Conservation (phyloP, 805 yeast species). For the Monosporozyma aerobia region DNA sequence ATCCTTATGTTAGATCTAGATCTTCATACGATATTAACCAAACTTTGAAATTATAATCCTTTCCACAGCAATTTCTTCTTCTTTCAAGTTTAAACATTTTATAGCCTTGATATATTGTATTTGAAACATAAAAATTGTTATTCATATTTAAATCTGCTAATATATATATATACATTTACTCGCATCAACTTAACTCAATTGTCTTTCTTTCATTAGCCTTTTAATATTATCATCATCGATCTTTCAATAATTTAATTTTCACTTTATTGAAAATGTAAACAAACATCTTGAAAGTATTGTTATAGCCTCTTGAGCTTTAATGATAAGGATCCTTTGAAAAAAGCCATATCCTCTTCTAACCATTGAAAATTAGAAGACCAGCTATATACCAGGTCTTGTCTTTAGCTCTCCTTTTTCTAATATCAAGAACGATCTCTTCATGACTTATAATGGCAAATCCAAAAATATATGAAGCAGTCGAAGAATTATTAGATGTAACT, state of each 20-base stretch:
- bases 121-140: no score
- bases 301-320: not conserved
- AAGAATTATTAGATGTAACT: slow-evolving; percentile 1
- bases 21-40: slow-evolving; percentile 74
- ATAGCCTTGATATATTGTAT: no score
- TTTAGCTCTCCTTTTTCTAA: no score
- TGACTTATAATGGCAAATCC: slow-evolving; percentile 1
- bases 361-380: no score
- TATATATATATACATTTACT: not conserved
- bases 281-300: not conserved
- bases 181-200: not conserved
- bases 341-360: not conserved
- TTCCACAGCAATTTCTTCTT: not conserved
- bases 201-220: no score
- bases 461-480: slow-evolving; percentile 3
- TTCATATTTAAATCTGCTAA: not conserved
- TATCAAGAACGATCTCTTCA: not conserved
- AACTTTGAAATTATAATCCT: slow-evolving; percentile 22
- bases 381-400: not conserved
- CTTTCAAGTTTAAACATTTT: not conserved
- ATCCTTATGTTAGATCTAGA: slow-evolving; percentile 75
- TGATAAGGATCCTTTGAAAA: no score
- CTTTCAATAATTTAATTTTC: not conserved
- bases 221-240: not conserved
- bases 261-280: slow-evolving; percentile 1